phyloP scores from a whole-genome alignment of 2,329 filamentous ascomycete genomes.

The Ceratocystis destructans region DNA sequence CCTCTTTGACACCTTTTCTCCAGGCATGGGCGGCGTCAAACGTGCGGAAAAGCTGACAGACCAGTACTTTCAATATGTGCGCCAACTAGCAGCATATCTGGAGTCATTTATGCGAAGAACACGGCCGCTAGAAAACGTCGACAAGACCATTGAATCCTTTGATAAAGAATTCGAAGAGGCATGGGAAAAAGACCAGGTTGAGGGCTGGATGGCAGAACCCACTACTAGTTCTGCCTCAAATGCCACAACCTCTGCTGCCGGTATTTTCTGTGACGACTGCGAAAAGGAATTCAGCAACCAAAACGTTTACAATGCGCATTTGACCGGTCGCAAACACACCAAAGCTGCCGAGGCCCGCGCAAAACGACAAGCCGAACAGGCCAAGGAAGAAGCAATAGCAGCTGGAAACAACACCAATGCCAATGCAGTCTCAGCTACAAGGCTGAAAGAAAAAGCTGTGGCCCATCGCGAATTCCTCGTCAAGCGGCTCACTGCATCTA shows the following conservation, averaged over 20 bases:
- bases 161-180: constrained; percentile 71
- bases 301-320: constrained; percentile 81
- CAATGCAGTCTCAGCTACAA: constrained; percentile 30
- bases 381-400: constrained; percentile 22
- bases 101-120: constrained; percentile 78
- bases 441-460: constrained; percentile 76
- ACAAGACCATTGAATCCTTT: constrained; percentile 61
- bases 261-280: constrained; percentile 80
- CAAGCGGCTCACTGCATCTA: constrained; percentile 62
- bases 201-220: constrained; percentile 58
- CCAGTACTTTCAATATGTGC: constrained; percentile 81
- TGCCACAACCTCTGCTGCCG: constrained; percentile 33
- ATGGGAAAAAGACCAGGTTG: constrained; percentile 68
- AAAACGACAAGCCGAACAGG: constrained; percentile 30
- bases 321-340: constrained; percentile 85
- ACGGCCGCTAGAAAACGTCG: constrained; percentile 71
- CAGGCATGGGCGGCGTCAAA: constrained; percentile 60
- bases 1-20: constrained; percentile 72
- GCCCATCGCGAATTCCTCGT: constrained; percentile 80
- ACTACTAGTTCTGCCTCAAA: constrained; percentile 26
- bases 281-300: constrained; percentile 92
- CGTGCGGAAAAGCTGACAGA: constrained; percentile 78
- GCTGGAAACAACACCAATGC: constrained; percentile 24
- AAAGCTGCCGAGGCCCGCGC: constrained; percentile 59
- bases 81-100: constrained; percentile 65